Evolutionary conservation across 768 basidiomycete genomes (phyloP).

Genomic region (Amanita molliuscula): DNA sequence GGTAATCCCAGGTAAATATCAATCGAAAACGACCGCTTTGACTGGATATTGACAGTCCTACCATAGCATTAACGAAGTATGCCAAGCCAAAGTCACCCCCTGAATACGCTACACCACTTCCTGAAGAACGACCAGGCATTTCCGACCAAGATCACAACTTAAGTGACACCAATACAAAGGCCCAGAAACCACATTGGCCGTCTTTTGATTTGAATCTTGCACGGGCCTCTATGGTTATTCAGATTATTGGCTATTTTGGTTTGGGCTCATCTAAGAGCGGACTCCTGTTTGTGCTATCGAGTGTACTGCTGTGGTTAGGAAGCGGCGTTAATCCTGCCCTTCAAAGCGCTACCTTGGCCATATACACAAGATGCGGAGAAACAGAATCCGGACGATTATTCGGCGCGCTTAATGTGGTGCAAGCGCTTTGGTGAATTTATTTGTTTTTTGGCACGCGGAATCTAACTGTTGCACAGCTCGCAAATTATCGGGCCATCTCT

Average conservation of each 20-base stretch:
- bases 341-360: constrained; percentile 62
- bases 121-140: constrained; percentile 23
- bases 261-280: constrained; percentile 40
- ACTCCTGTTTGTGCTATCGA: constrained; percentile 38
- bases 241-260: constrained; percentile 37
- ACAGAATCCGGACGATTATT: constrained; percentile 67
- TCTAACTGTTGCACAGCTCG: constrained; percentile 26
- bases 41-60: neutral
- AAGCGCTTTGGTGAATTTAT: constrained; percentile 46
- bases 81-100: constrained; percentile 33
- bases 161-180: constrained; percentile 12
- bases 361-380: constrained; percentile 46
- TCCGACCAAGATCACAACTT: constrained; percentile 8
- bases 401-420: constrained; percentile 68
- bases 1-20: constrained; percentile 48
- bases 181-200: constrained; percentile 28
- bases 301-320: constrained; percentile 45
- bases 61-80: constrained; percentile 42
- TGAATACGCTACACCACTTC: constrained; percentile 11
- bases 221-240: constrained; percentile 48
- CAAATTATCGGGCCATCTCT: constrained; percentile 64
- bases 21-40: neutral
- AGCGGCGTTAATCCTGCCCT: constrained; percentile 55
- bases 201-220: constrained; percentile 64
- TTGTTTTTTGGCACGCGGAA: neutral